Conservation (phyloP, 2,329 filamentous ascomycete genomes). For the Trichoderma sp. region DNA sequence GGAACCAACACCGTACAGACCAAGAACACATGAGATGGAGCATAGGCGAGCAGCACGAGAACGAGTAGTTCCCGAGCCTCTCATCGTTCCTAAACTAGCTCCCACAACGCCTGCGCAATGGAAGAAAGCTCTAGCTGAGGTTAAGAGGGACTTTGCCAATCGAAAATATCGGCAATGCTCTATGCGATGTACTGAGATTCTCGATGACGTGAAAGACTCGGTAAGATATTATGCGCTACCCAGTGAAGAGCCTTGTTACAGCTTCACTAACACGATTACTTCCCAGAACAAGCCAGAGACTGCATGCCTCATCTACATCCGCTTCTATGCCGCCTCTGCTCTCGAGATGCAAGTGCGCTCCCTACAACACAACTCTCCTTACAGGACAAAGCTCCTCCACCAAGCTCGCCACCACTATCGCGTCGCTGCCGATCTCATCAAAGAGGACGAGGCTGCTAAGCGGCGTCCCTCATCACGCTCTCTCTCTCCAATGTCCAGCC, state of each 20-base stretch:
- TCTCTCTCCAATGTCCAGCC: slow-evolving; percentile 42
- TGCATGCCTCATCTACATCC: slow-evolving; percentile 58
- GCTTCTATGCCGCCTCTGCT: slow-evolving; percentile 63
- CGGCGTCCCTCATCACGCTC: slow-evolving; percentile 43
- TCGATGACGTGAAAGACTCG: slow-evolving; percentile 49
- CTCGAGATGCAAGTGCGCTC: slow-evolving; percentile 57
- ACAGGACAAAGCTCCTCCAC: slow-evolving; percentile 50
- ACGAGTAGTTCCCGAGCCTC: slow-evolving; percentile 23
- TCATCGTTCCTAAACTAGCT: slow-evolving; percentile 39
- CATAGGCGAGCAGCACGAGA: not conserved
- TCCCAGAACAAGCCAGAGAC: slow-evolving; percentile 43
- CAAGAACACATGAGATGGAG: not conserved
- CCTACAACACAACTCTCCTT: slow-evolving; percentile 47
- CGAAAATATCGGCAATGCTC: slow-evolving; percentile 56
- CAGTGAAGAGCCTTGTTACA: not conserved
- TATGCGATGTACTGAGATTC: slow-evolving; percentile 53
- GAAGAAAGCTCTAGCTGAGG: slow-evolving; percentile 51
- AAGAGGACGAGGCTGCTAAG: slow-evolving; percentile 46
- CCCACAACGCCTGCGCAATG: slow-evolving; percentile 50
- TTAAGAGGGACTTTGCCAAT: slow-evolving; percentile 56
- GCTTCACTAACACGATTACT: not conserved
- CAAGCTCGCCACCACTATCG: slow-evolving; percentile 56
- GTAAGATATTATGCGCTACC: slow-evolving; percentile 34
- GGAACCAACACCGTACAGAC: not conserved
- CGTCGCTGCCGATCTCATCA: slow-evolving; percentile 50